Conservation (phyloP, 1,284 basidiomycete genomes). For the Calocybe gambosa region DNA sequence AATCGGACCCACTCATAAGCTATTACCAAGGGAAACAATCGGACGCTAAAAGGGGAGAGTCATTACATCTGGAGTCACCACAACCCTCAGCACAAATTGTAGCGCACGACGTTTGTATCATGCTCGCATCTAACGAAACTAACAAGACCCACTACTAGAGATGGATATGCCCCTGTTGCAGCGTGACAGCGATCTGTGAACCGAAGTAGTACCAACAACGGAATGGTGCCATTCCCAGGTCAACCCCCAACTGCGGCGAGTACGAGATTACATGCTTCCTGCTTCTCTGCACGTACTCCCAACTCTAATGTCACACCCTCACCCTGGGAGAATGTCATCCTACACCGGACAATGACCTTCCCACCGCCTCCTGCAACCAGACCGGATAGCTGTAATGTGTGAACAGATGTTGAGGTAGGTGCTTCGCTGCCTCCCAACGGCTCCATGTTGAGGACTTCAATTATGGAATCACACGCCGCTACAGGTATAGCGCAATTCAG, state of each 20-base stretch:
- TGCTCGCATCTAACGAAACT: slow-evolving; percentile 2
- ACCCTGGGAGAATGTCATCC: slow-evolving; percentile 92
- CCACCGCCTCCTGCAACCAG: slow-evolving; percentile 85
- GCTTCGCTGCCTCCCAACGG: slow-evolving; percentile 85
- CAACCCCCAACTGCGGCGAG: slow-evolving; percentile 84
- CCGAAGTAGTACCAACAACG: slow-evolving; percentile 1
- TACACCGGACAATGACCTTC: slow-evolving; percentile 87
- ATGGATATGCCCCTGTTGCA: slow-evolving; percentile 1
- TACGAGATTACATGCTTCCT: slow-evolving; percentile 81
- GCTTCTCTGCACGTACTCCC: slow-evolving; percentile 87
- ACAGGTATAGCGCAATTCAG: slow-evolving; percentile 16
- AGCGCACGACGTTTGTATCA: neutral
- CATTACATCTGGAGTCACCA: neutral
- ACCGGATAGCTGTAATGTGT: slow-evolving; percentile 92
- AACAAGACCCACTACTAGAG: slow-evolving; percentile 7
- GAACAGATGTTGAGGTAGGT: slow-evolving; percentile 80
- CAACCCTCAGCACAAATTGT: neutral
- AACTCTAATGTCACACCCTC: slow-evolving; percentile 96
- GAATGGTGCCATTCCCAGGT: slow-evolving; percentile 4
- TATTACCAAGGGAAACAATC: neutral
- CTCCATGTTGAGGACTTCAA: slow-evolving; percentile 96
- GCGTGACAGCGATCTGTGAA: slow-evolving; percentile 5
- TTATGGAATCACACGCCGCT: slow-evolving; percentile 91
- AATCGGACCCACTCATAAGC: neutral
- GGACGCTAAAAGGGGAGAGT: neutral